Evolutionary conservation across 1,139 yeast species (phyloP).

Genomic region (Candida smagusa): DNA sequence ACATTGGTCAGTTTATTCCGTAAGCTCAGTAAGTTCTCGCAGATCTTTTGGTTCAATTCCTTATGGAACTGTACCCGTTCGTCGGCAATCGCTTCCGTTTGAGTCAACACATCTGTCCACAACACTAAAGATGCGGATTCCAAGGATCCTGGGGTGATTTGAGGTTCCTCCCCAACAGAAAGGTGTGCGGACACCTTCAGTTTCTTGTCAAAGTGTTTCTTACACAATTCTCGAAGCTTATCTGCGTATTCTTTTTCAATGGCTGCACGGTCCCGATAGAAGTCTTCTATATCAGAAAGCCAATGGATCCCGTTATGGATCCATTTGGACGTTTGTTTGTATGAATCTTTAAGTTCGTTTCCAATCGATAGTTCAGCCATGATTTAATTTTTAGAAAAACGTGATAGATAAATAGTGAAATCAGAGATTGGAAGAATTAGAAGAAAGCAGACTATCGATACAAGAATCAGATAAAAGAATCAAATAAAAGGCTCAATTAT

Average conservation of each 20-base stretch:
- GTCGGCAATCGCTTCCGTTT: conserved; percentile 76
- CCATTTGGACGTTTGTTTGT: conserved; percentile 77
- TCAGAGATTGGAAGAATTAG: neutral
- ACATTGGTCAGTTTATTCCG: conserved; percentile 54
- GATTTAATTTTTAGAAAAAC: neutral
- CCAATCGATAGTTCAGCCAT: conserved; percentile 40
- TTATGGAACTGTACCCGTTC: conserved; percentile 61
- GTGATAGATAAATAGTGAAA: neutral
- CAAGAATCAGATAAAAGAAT: no score
- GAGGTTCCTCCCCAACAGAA: conserved; percentile 90
- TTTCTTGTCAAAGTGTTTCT: conserved; percentile 73
- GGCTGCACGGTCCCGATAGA: conserved; percentile 76
- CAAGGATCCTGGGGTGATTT: conserved; percentile 89
- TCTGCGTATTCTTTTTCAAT: conserved; percentile 82
- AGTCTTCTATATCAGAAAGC: conserved; percentile 74
- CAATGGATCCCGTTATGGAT: conserved; percentile 66
- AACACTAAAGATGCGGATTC: conserved; percentile 92
- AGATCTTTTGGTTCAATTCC: conserved; percentile 60
- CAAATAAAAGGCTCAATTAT: no score
- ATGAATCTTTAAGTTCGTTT: conserved; percentile 75
- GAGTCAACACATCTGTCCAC: conserved; percentile 86
- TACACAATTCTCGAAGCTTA: conserved; percentile 60
- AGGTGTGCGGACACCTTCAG: conserved; percentile 64
- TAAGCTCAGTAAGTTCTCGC: conserved; percentile 58
- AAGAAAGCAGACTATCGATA: no score